Conservation (phyloP, 2,329 filamentous ascomycete genomes). For the Trichoderma pleuroti region DNA sequence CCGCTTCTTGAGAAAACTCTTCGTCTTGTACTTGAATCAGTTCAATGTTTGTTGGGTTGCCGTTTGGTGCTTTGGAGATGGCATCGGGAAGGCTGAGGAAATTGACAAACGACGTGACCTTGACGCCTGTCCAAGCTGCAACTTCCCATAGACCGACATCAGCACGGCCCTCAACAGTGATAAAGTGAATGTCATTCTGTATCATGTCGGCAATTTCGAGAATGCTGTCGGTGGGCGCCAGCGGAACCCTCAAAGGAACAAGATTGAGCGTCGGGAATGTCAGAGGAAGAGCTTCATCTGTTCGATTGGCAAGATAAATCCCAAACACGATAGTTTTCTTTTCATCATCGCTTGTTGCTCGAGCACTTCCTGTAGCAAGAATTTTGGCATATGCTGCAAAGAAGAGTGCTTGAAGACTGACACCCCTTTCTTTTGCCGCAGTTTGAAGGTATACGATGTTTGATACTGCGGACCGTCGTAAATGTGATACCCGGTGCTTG, state of each 20-base stretch:
- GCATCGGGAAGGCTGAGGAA: constrained; percentile 59
- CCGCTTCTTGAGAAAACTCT: background rate
- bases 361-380: constrained; percentile 17
- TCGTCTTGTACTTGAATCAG: background rate
- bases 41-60: background rate
- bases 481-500: constrained; percentile 28
- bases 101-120: constrained; percentile 73
- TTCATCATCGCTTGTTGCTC: constrained; percentile 17
- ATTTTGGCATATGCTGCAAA: constrained; percentile 65
- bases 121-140: constrained; percentile 67
- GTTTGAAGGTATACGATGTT: constrained; percentile 32
- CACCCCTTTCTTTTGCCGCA: constrained; percentile 47
- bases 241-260: constrained; percentile 62
- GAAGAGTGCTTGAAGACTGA: constrained; percentile 71
- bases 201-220: constrained; percentile 55
- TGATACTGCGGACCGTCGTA: constrained; percentile 47
- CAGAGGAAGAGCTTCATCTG: constrained; percentile 44
- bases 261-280: constrained; percentile 74
- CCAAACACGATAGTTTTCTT: constrained; percentile 58
- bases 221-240: constrained; percentile 33
- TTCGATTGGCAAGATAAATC: constrained; percentile 78
- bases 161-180: constrained; percentile 51
- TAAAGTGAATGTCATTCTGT: constrained; percentile 63
- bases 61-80: background rate
- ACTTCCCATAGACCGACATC: constrained; percentile 68